phyloP scores from a whole-genome alignment of 176 grass and related monocot genomes.

The Areca catechu region DNA sequence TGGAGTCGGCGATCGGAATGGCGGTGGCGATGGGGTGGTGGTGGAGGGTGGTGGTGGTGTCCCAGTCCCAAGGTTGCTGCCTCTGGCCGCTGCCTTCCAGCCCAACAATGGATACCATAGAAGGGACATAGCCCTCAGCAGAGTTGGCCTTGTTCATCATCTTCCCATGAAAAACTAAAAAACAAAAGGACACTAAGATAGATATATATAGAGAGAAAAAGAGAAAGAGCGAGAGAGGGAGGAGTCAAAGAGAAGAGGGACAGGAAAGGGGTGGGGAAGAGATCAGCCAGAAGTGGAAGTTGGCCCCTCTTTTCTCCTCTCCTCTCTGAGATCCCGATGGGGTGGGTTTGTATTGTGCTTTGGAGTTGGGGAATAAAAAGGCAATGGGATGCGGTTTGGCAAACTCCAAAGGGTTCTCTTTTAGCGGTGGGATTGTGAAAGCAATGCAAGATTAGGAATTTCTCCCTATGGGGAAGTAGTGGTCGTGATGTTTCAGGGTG shows the following conservation, averaged over 20 bases:
- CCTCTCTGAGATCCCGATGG: no score
- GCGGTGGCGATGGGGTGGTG: background rate
- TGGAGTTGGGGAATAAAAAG: background rate
- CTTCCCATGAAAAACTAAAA: background rate
- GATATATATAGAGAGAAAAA: no score
- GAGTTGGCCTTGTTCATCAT: constrained; percentile 8
- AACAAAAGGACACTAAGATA: no score
- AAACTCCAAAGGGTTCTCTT: no score
- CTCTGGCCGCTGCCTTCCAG: background rate
- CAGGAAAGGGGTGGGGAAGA: no score
- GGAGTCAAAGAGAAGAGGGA: background rate
- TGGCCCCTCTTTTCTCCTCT: background rate
- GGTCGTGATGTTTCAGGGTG: background rate
- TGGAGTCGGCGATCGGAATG: background rate
- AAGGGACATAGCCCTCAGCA: background rate
- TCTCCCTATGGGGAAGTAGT: background rate
- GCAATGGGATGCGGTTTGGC: background rate
- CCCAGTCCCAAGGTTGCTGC: constrained; percentile 10
- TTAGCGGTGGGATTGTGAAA: no score
- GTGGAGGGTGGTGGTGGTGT: constrained; percentile 4
- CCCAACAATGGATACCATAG: background rate
- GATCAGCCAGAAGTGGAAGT: background rate
- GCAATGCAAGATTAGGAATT: no score
- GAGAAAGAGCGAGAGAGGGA: background rate
- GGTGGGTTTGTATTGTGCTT: no score